Evolutionary conservation across 768 basidiomycete genomes (phyloP), one percentile per base, ranked within the genome.

Genomic region (Fibroporia radiculosa): DNA sequence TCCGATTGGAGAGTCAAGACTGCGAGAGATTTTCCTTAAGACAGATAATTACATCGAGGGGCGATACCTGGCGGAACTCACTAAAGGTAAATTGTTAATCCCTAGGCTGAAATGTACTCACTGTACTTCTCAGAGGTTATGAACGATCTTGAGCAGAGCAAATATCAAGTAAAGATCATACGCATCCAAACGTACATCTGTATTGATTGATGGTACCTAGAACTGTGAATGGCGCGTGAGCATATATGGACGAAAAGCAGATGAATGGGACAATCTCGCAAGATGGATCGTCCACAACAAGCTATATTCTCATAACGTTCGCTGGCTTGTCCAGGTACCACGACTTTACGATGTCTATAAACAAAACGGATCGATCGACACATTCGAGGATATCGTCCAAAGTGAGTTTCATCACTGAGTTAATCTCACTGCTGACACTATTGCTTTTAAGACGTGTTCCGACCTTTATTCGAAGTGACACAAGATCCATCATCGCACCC

Each of bases 211-310:
- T 22, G 40, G n/a, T 18, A 10, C 35, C 11, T 52, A 91, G 84
- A 93, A 93, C 53, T 92, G 88, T 50, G 96, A 99, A 68, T 99
- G 96, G 91, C 80, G 96, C 4, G 75, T 98, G 45, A 95, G 91
- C 51, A 88, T 99, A 50, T 99, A 98, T 54, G 96, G 93, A 2
- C 78, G 91, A 45, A 75, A 73, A 2, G 52, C 63, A 10, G 73
- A 79, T 47, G 96, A 99, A 67, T 99, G 96, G 96, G 96, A 98
- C 71, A 97, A 97, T 58, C 71, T 99, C 5, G 96, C 96, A 14
- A 86, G 84, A 70, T 99, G 96, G 96, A 82, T 99, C 46, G 80
- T 96, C 60, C 75, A 87, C 59, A 78, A 97, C 70, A 92, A 95
- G 62, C 71, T 98, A 4, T 87, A 75, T 63, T 97, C 93, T 2